A percentile compares a stretch with the other conserved stretches of the same genome.
phyloP scores from a whole-genome alignment of 352 stramenopile species.

The Phytopythium mirpurense region DNA sequence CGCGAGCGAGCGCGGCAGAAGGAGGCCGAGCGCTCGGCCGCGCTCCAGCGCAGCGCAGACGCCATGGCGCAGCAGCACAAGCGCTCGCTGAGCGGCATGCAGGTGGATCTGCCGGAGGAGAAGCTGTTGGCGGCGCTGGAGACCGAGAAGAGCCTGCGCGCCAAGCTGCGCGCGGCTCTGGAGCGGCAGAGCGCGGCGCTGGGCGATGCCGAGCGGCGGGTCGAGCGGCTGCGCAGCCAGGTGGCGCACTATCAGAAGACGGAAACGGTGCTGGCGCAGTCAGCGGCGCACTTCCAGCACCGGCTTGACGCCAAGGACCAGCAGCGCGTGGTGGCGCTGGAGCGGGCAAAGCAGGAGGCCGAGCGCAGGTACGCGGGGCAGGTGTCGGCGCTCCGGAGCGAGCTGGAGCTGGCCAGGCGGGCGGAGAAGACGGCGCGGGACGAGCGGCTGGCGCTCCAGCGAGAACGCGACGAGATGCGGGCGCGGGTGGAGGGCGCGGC shows the following conservation, averaged over 20 bases:
- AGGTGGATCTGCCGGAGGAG: slow-evolving; percentile 37
- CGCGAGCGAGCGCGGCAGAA: slow-evolving; percentile 16
- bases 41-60: slow-evolving; percentile 33
- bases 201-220: slow-evolving; percentile 30
- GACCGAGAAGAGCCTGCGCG: slow-evolving; percentile 38
- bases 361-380: slow-evolving; percentile 30
- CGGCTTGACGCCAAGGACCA: slow-evolving; percentile 56
- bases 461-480: slow-evolving; percentile 21
- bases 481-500: slow-evolving; percentile 18
- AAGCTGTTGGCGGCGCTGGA: slow-evolving; percentile 49
- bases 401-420: slow-evolving; percentile 18
- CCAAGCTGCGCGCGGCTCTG: slow-evolving; percentile 30
- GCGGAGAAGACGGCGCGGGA: slow-evolving; percentile 27
- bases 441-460: slow-evolving; percentile 26
- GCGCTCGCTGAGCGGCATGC: slow-evolving; percentile 43
- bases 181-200: slow-evolving; percentile 42
- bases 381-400: slow-evolving; percentile 20
- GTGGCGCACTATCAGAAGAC: slow-evolving; percentile 70
- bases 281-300: slow-evolving; percentile 61
- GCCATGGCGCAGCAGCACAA: slow-evolving; percentile 43
- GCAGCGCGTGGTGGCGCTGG: slow-evolving; percentile 33
- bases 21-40: slow-evolving; percentile 2
- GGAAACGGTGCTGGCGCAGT: slow-evolving; percentile 67
- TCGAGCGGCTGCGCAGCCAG: slow-evolving; percentile 35
- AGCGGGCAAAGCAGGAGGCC: slow-evolving; percentile 36